A percentile compares a stretch with the other conserved stretches of the same genome.
Conservation (phyloP, 78 protist species). For the Mastigamoeba balamuthi region DNA sequence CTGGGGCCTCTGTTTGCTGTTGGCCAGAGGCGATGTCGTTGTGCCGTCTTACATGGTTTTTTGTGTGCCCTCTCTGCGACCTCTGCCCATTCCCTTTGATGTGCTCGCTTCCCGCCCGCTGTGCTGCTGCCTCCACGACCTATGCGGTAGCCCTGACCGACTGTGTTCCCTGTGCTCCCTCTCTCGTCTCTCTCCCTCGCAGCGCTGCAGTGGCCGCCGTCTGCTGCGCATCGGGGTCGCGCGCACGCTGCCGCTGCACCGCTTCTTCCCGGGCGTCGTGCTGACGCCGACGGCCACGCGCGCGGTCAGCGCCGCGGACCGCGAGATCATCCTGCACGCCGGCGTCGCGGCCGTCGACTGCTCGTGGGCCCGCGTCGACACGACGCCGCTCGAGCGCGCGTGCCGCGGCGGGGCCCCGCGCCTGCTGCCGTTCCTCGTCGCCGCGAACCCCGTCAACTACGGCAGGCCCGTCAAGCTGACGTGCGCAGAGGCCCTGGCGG, state of each 20-base stretch:
- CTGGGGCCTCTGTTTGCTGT: no score
- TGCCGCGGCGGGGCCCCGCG: conserved; percentile 53
- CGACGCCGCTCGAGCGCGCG: conserved; percentile 60
- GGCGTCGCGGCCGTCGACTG: conserved; percentile 89
- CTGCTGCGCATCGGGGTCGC: conserved; percentile 3
- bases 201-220: conserved; percentile 48
- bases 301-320: conserved; percentile 15
- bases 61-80: no score
- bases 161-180: no score
- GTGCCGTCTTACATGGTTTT: no score
- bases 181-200: no score
- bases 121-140: no score
- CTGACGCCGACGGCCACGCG: conserved; percentile 21
- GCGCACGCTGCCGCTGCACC: not conserved
- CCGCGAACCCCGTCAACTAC: conserved; percentile 94
- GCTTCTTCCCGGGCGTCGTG: conserved; percentile 36
- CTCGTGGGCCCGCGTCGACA: conserved; percentile 82
- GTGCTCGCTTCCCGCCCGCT: no score
- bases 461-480: conserved; percentile 81
- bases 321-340: conserved; percentile 28
- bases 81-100: no score
- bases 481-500: conserved; percentile 91
- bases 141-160: no score
- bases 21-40: no score
- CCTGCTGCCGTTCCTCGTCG: conserved; percentile 86